Evolutionary conservation across 2,329 filamentous ascomycete species (phyloP).

Genomic region (Beauveria rudraprayagi): DNA sequence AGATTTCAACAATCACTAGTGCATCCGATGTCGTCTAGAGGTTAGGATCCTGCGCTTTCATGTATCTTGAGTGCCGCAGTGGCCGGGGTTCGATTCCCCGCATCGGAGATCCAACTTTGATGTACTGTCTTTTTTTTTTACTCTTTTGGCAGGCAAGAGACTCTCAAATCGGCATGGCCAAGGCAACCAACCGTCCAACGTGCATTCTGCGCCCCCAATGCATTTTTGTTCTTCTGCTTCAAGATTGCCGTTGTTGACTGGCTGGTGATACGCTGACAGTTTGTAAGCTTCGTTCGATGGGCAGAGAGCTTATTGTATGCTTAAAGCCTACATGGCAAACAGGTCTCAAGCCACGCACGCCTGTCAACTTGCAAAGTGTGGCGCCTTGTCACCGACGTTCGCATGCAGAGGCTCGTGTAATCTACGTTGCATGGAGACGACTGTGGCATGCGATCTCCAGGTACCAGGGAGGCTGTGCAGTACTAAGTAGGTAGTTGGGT

Average conservation of each 20-base stretch:
- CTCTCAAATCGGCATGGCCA: too few species aligned
- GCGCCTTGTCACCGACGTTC: neutral
- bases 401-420: neutral
- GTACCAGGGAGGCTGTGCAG: slow-evolving; percentile 3
- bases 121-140: neutral
- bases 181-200: too few species aligned
- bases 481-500: too few species aligned
- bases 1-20: neutral
- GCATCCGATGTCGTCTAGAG: slow-evolving; percentile 9
- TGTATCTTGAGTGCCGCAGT: slow-evolving; percentile 1
- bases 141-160: too few species aligned
- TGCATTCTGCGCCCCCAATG: too few species aligned
- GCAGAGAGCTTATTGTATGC: too few species aligned
- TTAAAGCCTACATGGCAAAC: too few species aligned
- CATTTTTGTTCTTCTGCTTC: too few species aligned
- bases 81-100: slow-evolving; percentile 11
- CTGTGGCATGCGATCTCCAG: neutral
- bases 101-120: slow-evolving; percentile 5
- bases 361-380: neutral
- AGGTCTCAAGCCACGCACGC: neutral
- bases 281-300: too few species aligned
- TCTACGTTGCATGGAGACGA: neutral
- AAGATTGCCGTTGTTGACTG: too few species aligned
- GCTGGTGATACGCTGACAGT: too few species aligned
- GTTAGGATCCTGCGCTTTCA: slow-evolving; percentile 11